These are phyloP conservation scores for Fraxinus pennsylvanica DNA, from an alignment of 257 asterid species.

Conservation along the genomic window DNA sequence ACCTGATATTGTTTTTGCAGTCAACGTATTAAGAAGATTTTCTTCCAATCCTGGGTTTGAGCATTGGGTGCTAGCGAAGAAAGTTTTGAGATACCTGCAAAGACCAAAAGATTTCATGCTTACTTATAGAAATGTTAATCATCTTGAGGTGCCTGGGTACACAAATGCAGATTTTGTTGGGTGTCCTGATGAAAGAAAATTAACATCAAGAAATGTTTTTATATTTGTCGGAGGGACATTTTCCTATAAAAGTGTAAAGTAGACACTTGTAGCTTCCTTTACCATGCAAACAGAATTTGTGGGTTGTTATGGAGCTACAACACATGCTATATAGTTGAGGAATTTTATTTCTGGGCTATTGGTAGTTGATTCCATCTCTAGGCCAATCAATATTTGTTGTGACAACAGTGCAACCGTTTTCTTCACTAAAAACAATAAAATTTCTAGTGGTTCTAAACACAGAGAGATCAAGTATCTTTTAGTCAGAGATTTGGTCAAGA, in stretches of 20 bases:
- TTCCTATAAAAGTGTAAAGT: not conserved
- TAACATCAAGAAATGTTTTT: not conserved
- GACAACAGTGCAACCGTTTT: not conserved
- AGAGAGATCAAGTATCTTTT: not conserved
- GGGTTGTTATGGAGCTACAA: not conserved
- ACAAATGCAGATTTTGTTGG: not conserved
- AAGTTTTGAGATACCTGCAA: constrained; percentile 2
- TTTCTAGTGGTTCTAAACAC: not conserved
- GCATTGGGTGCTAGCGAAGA: not conserved
- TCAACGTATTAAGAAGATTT: not conserved
- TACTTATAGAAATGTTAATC: not conserved
- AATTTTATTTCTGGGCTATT: not conserved
- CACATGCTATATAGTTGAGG: not conserved
- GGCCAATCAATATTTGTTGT: not conserved
- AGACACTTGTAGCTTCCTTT: not conserved
- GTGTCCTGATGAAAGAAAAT: not conserved
- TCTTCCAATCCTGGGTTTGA: not conserved
- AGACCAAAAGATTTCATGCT: constrained; percentile 1
- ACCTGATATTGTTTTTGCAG: not conserved
- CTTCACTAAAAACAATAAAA: constrained; percentile 1
- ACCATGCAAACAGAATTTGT: not conserved
- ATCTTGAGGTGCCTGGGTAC: not conserved
- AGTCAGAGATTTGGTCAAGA: not conserved
- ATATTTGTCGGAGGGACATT: not conserved
- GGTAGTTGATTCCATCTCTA: not conserved